phyloP scores from a whole-genome alignment of 2,329 filamentous ascomycete genomes.

The Diaporthe citrichinensis region DNA sequence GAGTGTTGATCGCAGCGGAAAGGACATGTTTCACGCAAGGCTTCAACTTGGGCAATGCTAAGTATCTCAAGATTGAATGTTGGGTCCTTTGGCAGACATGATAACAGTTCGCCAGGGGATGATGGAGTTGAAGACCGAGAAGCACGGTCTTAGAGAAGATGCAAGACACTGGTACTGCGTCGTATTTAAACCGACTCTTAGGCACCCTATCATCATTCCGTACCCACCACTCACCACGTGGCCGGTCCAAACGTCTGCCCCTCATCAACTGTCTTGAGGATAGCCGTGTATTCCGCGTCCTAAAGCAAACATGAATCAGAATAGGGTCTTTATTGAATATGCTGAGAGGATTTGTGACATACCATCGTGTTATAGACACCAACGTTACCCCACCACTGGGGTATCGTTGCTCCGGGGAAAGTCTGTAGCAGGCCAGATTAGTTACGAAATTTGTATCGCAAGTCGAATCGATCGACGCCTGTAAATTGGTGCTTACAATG shows the following conservation, averaged over 20 bases:
- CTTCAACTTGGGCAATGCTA: not conserved
- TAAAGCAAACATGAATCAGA: constrained; percentile 47
- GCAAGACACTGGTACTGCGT: not conserved
- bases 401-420: constrained; percentile 53
- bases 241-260: constrained; percentile 55
- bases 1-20: not conserved
- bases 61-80: not conserved
- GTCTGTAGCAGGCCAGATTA: constrained; percentile 41
- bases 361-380: constrained; percentile 55
- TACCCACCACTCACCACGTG: constrained; percentile 49
- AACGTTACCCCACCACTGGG: constrained; percentile 68
- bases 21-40: not conserved
- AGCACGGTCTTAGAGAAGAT: not conserved
- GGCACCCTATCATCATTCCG: not conserved
- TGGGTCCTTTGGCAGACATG: not conserved
- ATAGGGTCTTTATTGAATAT: not conserved
- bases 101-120: not conserved
- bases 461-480: not conserved
- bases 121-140: not conserved
- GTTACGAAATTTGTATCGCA: not conserved
- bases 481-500: constrained; percentile 42
- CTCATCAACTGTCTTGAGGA: constrained; percentile 50
- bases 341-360: constrained; percentile 49
- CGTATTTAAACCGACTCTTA: not conserved
- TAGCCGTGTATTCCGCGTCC: constrained; percentile 51